These are phyloP conservation scores for Comarum palustre DNA, from an alignment of 306 rosid genomes.

Conservation along the genomic window DNA sequence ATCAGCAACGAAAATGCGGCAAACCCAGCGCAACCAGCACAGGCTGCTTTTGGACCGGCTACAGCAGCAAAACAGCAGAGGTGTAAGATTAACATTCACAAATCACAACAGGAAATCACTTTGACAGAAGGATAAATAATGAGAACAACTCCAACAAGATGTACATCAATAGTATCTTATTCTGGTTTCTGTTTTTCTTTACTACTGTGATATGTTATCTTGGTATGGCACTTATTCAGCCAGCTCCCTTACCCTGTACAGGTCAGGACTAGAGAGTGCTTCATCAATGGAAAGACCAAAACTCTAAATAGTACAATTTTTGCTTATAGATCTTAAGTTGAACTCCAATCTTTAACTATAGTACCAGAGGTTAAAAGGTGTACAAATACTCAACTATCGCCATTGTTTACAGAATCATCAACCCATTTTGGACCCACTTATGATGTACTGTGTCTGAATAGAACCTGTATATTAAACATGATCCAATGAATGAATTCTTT, in stretches of 20 bases:
- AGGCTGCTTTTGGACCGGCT: constrained; percentile 96
- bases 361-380: not conserved
- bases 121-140: not conserved
- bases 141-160: not conserved
- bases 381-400: not conserved
- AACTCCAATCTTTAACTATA: not conserved
- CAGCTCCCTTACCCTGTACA: not conserved
- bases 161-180: not conserved
- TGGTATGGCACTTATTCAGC: not conserved
- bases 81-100: constrained; percentile 18
- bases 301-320: not conserved
- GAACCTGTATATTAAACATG: not conserved
- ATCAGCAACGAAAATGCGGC: constrained; percentile 82
- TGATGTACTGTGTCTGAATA: not conserved
- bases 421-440: not conserved
- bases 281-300: not conserved
- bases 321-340: not conserved
- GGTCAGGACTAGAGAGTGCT: not conserved
- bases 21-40: constrained; percentile 89
- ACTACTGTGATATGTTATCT: not conserved
- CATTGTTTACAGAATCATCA: not conserved
- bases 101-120: not conserved
- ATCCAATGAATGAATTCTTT: not conserved
- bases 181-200: not conserved
- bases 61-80: constrained; percentile 24